These are phyloP conservation scores for Elsinoe perseae DNA, from an alignment of 2,329 filamentous ascomycete genomes.

Conservation along the genomic window DNA sequence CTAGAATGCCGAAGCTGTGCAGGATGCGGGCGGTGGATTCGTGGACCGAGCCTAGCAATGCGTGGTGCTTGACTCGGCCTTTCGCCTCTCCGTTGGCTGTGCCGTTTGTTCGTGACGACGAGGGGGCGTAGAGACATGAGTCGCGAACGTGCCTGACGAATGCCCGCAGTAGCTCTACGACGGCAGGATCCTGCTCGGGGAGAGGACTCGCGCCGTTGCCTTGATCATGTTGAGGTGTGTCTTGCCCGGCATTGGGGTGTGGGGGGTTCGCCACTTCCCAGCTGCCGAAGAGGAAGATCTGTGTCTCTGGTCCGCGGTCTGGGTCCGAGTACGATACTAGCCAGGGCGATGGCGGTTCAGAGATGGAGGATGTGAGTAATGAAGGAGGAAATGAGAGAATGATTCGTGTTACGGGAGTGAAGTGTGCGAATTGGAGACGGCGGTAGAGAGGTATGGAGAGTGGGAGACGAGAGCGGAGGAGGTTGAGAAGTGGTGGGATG, in stretches of 20 bases:
- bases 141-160: neutral
- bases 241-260: neutral
- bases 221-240: neutral
- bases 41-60: slow-evolving; percentile 29
- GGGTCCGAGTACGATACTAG: slow-evolving; percentile 58
- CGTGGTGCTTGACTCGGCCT: slow-evolving; percentile 1
- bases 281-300: slow-evolving; percentile 52
- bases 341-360: slow-evolving; percentile 21
- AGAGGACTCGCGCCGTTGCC: neutral
- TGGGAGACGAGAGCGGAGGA: slow-evolving; percentile 48
- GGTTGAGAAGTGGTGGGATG: slow-evolving; percentile 38
- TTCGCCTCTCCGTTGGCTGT: neutral
- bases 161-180: neutral
- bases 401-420: slow-evolving; percentile 27
- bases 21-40: slow-evolving; percentile 22
- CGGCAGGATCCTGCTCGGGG: neutral
- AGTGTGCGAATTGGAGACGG: slow-evolving; percentile 52
- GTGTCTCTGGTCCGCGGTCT: slow-evolving; percentile 53
- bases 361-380: slow-evolving; percentile 20
- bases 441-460: slow-evolving; percentile 54
- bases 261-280: slow-evolving; percentile 22
- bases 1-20: slow-evolving; percentile 21
- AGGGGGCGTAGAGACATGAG: neutral
- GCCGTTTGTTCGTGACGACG: neutral
- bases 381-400: slow-evolving; percentile 37